Evolutionary conservation across 2,329 filamentous ascomycete species (phyloP).

Genomic region (Ascocoryne sarcoides): DNA sequence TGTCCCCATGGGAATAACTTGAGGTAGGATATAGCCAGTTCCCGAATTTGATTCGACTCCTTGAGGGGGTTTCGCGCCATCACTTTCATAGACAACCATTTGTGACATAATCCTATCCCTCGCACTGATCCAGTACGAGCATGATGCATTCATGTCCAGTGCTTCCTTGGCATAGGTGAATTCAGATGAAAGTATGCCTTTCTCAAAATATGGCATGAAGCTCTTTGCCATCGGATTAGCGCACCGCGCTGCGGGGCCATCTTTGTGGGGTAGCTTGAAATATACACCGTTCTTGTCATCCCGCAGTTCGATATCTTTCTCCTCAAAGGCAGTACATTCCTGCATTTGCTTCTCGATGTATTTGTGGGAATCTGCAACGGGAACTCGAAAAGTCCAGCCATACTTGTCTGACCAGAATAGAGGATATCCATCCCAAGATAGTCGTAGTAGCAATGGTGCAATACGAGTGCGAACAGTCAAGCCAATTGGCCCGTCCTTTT

Average conservation of each 20-base stretch:
- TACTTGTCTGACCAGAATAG: slow-evolving; percentile 88
- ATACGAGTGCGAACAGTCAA: slow-evolving; percentile 82
- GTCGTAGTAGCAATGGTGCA: slow-evolving; percentile 71
- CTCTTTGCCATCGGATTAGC: slow-evolving; percentile 83
- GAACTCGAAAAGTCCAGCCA: slow-evolving; percentile 86
- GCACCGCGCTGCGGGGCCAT: slow-evolving; percentile 79
- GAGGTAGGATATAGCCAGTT: slow-evolving; percentile 78
- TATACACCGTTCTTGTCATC: slow-evolving; percentile 61
- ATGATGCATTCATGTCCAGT: slow-evolving; percentile 95
- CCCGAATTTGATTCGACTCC: not conserved
- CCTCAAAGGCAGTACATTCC: slow-evolving; percentile 67
- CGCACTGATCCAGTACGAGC: slow-evolving; percentile 98
- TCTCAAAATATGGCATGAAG: slow-evolving; percentile 86
- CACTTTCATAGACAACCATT: slow-evolving; percentile 79
- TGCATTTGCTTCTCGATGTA: slow-evolving; percentile 67
- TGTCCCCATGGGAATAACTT: slow-evolving; percentile 97
- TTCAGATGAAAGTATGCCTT: slow-evolving; percentile 77
- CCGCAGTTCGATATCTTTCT: slow-evolving; percentile 55
- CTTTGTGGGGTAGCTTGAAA: slow-evolving; percentile 94
- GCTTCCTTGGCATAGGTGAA: slow-evolving; percentile 89
- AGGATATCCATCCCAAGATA: slow-evolving; percentile 85
- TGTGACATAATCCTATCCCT: slow-evolving; percentile 90
- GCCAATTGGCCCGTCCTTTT: slow-evolving; percentile 57
- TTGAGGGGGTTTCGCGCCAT: slow-evolving; percentile 32
- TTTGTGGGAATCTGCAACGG: slow-evolving; percentile 47